Percentiles rank a stretch among this genome's conserved stretches.
These are phyloP conservation scores for Lupinus albus DNA, from an alignment of 306 rosid species.

Conservation along the genomic window DNA sequence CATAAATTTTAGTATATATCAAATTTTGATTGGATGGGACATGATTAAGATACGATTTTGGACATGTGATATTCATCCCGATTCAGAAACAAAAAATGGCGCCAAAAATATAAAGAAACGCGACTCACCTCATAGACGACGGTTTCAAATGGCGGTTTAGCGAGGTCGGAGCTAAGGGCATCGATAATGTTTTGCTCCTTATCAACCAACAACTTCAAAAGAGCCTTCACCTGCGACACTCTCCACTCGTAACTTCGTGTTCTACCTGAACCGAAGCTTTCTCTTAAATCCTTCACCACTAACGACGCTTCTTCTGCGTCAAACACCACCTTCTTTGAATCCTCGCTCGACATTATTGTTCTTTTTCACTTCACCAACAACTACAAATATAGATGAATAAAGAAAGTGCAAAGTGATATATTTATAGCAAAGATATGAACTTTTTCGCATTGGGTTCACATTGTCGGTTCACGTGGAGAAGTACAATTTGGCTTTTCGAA, in stretches of 20 bases:
- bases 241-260: slow-evolving; percentile 52
- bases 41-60: too few relatives aligned
- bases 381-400: too few relatives aligned
- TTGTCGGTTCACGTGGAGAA: too few relatives aligned
- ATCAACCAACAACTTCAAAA: background rate
- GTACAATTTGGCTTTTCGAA: too few relatives aligned
- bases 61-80: too few relatives aligned
- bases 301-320: slow-evolving; percentile 30
- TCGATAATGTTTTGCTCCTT: slow-evolving; percentile 39
- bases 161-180: slow-evolving; percentile 46
- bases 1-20: too few relatives aligned
- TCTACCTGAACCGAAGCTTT: slow-evolving; percentile 38
- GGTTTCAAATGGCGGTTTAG: slow-evolving; percentile 70
- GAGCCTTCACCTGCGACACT: slow-evolving; percentile 44
- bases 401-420: too few relatives aligned
- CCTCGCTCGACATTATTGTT: slow-evolving; percentile 29
- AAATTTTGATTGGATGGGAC: too few relatives aligned
- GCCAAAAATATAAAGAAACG: background rate
- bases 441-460: too few relatives aligned
- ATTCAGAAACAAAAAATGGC: too few relatives aligned
- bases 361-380: too few relatives aligned
- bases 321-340: slow-evolving; percentile 14
- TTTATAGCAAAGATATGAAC: too few relatives aligned
- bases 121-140: slow-evolving; percentile 59
- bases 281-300: slow-evolving; percentile 34